Base-by-base conservation (phyloP, 225 moss, liverwort and hornwort genomes). In the Bryum argenteum region DNA sequence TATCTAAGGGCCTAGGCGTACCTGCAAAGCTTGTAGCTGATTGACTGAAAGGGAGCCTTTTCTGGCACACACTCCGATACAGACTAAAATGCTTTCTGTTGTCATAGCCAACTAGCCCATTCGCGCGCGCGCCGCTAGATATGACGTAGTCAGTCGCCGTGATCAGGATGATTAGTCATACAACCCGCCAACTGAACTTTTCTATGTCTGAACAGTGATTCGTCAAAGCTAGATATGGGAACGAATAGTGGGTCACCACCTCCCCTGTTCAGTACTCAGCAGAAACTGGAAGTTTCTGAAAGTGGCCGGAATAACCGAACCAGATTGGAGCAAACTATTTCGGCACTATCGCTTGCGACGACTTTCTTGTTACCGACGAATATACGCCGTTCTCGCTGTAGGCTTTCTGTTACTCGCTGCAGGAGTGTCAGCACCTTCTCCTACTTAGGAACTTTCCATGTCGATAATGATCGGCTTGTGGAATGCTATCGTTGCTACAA, bases 311-410 rank as follows among this genome's bases (percentile, higher is more conserved):
- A 54, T n/a, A n/a, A 54, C 55, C 55, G 44, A 65, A 55, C 64
- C 33, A 65, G 64, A 55, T 63, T 64, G 73, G 18, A 43, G 19
- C 43, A 73, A 64, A 42, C 19, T 43, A 15, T 43, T 55, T 14
- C 1, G 54, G 23, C 41, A 23, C 22, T 53, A 41, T 42, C 26
- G 62, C 54, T 1, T 7, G 10, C 41, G 8, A 10, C 8, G 8
- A 24, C n/a, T 24, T 56, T 56, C 23, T 17, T 15, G 17, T 17
- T 48, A 15, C 53, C 53, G 8, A 19, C 19, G 8, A 53, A 53
- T 17, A 48, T 7, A 33, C 33, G 33, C 33, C 33, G 33, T 33
- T 33, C 7, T 33, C 33, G 2, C 33, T 5, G 5, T 17, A 48
- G 4, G 17, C 6, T 48, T 48, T 48, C 16, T 6, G 16, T 13